Evolutionary conservation across 768 basidiomycete genomes (phyloP).

Genomic region (Collybia nuda): DNA sequence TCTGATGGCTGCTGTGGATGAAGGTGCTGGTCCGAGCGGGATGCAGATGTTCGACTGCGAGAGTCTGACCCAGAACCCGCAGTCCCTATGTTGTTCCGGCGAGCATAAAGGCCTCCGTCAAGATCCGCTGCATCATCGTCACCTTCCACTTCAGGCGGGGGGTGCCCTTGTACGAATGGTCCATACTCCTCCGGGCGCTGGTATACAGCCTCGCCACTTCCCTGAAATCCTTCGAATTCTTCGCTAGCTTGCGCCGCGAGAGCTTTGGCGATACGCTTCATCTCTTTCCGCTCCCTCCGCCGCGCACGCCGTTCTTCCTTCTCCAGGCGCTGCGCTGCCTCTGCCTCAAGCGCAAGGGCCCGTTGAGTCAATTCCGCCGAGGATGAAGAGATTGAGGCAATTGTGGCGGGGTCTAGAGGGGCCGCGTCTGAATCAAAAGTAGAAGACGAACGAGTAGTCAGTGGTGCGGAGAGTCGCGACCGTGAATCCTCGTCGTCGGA

Average conservation of each 20-base stretch:
- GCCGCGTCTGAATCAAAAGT: constrained; percentile 75
- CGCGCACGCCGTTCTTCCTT: constrained; percentile 51
- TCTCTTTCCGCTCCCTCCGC: constrained; percentile 17
- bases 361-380: constrained; percentile 29
- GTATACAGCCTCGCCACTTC: constrained; percentile 22
- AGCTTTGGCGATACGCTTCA: constrained; percentile 33
- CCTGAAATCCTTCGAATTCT: constrained; percentile 70
- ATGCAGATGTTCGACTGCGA: background rate
- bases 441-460: constrained; percentile 19
- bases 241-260: constrained; percentile 31
- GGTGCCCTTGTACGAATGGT: background rate
- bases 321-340: constrained; percentile 38
- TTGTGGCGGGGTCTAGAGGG: constrained; percentile 55
- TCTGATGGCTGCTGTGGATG: background rate
- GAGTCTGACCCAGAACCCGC: background rate
- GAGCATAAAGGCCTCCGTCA: background rate
- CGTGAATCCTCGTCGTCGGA: constrained; percentile 41
- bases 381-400: constrained; percentile 49
- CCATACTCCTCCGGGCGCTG: constrained; percentile 8
- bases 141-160: background rate
- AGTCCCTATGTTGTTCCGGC: background rate
- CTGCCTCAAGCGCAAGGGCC: constrained; percentile 33
- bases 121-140: background rate
- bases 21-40: background rate
- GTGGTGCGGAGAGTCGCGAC: constrained; percentile 3